A percentile compares a stretch with the other conserved stretches of the same genome.
These are phyloP conservation scores for Fusarium nanum DNA, from an alignment of 2,329 filamentous ascomycete genomes.

Conservation along the genomic window DNA sequence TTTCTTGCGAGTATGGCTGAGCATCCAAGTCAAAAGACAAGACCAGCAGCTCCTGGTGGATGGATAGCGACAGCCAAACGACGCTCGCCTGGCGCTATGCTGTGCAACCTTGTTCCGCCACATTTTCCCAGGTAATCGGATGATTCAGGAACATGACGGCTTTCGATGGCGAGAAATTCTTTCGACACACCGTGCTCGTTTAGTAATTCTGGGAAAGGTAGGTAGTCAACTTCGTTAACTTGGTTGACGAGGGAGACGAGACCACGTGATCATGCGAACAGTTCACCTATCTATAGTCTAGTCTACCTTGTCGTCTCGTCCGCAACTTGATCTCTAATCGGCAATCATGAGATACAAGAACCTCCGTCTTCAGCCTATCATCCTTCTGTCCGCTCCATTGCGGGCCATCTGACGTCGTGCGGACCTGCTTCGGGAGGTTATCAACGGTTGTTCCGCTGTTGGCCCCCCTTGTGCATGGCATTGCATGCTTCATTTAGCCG, in stretches of 20 bases:
- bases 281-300: not conserved
- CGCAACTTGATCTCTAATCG: slow-evolving; percentile 14
- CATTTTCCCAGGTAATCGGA: slow-evolving; percentile 27
- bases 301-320: not conserved
- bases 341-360: not conserved
- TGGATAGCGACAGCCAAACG: slow-evolving; percentile 18
- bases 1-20: slow-evolving; percentile 1
- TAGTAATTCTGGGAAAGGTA: slow-evolving; percentile 11
- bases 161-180: not conserved
- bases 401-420: slow-evolving; percentile 1
- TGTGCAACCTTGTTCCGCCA: slow-evolving; percentile 35
- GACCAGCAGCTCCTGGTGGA: not conserved
- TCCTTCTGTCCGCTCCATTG: not conserved
- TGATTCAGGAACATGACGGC: slow-evolving; percentile 1
- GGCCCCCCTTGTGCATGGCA: slow-evolving; percentile 4
- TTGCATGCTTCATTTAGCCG: slow-evolving; percentile 13
- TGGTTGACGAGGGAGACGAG: not conserved
- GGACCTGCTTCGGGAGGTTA: slow-evolving; percentile 17
- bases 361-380: not conserved
- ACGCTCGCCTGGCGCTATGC: slow-evolving; percentile 27
- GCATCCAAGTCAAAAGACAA: not conserved
- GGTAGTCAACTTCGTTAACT: too few species aligned
- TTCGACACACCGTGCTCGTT: slow-evolving; percentile 25
- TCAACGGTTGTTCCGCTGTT: slow-evolving; percentile 15
- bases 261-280: slow-evolving; percentile 14